Evolutionary conservation across 495 filamentous ascomycete genomes (phyloP).

Genomic region (Cladorrhinum samala): DNA sequence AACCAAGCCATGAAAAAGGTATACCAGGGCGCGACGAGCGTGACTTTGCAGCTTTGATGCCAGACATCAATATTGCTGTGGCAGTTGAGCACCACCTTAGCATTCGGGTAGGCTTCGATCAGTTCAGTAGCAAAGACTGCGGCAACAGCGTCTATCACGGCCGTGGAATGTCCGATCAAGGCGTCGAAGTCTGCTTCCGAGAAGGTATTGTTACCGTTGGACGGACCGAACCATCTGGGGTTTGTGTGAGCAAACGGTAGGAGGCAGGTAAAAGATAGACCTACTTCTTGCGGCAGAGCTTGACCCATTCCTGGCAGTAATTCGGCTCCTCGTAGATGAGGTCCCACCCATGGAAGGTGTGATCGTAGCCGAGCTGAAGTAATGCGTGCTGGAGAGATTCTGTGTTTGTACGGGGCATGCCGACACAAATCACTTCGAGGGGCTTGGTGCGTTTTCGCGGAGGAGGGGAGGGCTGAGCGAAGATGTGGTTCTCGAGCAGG

Average conservation of each 20-base stretch:
- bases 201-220: conserved; percentile 15
- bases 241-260: not conserved
- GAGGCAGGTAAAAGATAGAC: not conserved
- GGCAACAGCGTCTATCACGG: conserved; percentile 41
- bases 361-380: conserved; percentile 52
- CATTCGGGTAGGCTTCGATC: conserved; percentile 41
- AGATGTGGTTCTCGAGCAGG: conserved; percentile 24
- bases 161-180: conserved; percentile 37
- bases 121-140: conserved; percentile 35
- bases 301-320: conserved; percentile 48
- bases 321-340: conserved; percentile 55
- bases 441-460: conserved; percentile 47
- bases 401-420: conserved; percentile 57
- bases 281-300: conserved; percentile 22
- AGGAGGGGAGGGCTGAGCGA: conserved; percentile 1
- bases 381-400: conserved; percentile 57
- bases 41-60: conserved; percentile 22
- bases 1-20: conserved; percentile 20
- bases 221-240: conserved; percentile 20
- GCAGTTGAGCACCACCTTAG: conserved; percentile 39
- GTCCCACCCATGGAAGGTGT: conserved; percentile 63
- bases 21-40: conserved; percentile 19
- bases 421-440: conserved; percentile 59
- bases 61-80: conserved; percentile 37
- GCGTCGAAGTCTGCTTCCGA: conserved; percentile 48